phyloP scores from a whole-genome alignment of 495 filamentous ascomycete species.

The Peziza echinospora region DNA sequence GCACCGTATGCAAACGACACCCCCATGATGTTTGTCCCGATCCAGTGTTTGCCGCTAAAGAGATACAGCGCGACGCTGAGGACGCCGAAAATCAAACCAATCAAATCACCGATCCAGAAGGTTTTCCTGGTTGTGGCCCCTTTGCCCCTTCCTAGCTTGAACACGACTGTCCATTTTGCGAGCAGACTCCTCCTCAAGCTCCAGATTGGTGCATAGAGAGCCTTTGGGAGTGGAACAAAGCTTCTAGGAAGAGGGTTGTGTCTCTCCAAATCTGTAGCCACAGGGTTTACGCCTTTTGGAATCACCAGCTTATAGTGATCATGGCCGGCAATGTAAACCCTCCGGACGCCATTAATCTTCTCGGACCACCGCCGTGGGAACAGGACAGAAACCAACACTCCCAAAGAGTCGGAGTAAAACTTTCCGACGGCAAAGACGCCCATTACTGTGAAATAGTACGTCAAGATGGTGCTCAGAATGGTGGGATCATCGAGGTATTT shows the following conservation, averaged over 20 bases:
- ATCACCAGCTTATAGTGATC: constrained; percentile 10
- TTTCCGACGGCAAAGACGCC: constrained; percentile 52
- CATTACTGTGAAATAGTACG: constrained; percentile 63
- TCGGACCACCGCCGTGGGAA: constrained; percentile 45
- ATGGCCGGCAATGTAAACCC: constrained; percentile 23
- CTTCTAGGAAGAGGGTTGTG: constrained; percentile 1
- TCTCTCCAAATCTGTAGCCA: constrained; percentile 1
- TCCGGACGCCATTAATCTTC: constrained; percentile 18
- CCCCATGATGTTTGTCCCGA: constrained; percentile 68
- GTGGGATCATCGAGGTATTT: constrained; percentile 68
- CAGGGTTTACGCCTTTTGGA: constrained; percentile 6
- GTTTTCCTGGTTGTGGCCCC: constrained; percentile 6
- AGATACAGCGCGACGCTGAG: constrained; percentile 44
- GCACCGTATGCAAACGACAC: constrained; percentile 67
- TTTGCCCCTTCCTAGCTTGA: constrained; percentile 9
- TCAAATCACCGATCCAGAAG: constrained; percentile 29
- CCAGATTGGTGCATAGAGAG: constrained; percentile 16
- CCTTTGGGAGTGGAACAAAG: not conserved
- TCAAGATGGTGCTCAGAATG: constrained; percentile 63
- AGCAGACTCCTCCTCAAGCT: constrained; percentile 24
- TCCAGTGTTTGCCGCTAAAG: constrained; percentile 48
- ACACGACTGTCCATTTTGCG: constrained; percentile 27
- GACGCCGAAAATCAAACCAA: constrained; percentile 39
- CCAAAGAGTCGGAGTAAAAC: constrained; percentile 44
- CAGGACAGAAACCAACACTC: constrained; percentile 40